Conservation (phyloP, 192 early-diverging fungal species). For the Coemansia sp. region DNA sequence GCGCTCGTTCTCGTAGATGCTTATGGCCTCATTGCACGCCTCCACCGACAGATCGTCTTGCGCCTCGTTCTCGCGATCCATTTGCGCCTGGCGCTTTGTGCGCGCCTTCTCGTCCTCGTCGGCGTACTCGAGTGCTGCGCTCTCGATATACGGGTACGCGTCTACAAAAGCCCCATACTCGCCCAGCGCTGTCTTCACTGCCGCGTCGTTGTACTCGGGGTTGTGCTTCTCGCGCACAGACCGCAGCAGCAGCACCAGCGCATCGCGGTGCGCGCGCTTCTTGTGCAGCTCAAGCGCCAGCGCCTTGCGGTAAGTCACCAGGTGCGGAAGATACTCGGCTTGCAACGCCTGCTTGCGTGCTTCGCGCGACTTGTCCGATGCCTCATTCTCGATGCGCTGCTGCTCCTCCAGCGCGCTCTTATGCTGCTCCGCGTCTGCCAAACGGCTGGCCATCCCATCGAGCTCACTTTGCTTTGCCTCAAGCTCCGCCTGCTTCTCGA, state of each 20-base stretch:
- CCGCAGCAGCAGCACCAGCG: constrained; percentile 30
- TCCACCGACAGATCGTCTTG: constrained; percentile 37
- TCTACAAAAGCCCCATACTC: constrained; percentile 65
- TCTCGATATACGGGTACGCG: constrained; percentile 45
- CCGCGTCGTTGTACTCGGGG: constrained; percentile 73
- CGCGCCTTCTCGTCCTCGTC: constrained; percentile 38
- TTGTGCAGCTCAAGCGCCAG: constrained; percentile 28
- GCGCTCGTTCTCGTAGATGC: constrained; percentile 27
- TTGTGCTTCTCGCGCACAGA: constrained; percentile 68
- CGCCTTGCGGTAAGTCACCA: constrained; percentile 26
- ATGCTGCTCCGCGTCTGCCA: constrained; percentile 31
- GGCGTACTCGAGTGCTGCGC: constrained; percentile 30
- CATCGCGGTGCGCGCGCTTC: constrained; percentile 28
- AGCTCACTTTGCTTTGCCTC: constrained; percentile 14
- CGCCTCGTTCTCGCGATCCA: constrained; percentile 27
- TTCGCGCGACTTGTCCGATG: constrained; percentile 11
- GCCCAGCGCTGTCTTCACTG: constrained; percentile 63
- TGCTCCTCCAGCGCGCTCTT: constrained; percentile 33
- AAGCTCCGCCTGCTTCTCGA: constrained; percentile 22
- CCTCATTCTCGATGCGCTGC: constrained; percentile 9
- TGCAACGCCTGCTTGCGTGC: constrained; percentile 31
- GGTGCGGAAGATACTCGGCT: constrained; percentile 24
- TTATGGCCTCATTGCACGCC: constrained; percentile 24
- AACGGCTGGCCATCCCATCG: constrained; percentile 8
- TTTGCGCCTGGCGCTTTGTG: constrained; percentile 25